Evolutionary conservation across 1,139 yeast genomes (phyloP).

Genomic region (Geotrichum fermentans): DNA sequence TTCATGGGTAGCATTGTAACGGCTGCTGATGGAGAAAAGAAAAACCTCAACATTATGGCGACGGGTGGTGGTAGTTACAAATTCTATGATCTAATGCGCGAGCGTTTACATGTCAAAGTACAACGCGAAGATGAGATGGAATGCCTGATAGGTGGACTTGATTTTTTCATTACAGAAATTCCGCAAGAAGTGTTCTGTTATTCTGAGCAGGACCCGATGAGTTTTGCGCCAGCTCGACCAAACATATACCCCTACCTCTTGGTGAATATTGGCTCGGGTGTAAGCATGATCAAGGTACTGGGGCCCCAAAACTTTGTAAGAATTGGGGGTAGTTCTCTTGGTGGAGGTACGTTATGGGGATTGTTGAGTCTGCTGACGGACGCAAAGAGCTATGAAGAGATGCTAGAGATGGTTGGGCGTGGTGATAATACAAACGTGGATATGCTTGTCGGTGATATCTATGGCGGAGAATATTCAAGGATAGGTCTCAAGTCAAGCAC

Average conservation of each 20-base stretch:
- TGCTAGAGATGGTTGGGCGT: constrained; percentile 83
- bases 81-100: constrained; percentile 61
- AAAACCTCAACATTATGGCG: constrained; percentile 69
- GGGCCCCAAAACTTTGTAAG: constrained; percentile 78
- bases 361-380: constrained; percentile 78
- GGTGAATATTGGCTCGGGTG: constrained; percentile 98
- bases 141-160: constrained; percentile 83
- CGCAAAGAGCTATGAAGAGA: constrained; percentile 85
- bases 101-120: constrained; percentile 48
- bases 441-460: constrained; percentile 92
- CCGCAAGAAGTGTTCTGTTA: constrained; percentile 87
- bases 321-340: constrained; percentile 93
- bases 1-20: constrained; percentile 53
- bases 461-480: constrained; percentile 82
- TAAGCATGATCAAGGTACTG: constrained; percentile 84
- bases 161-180: constrained; percentile 83
- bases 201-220: constrained; percentile 46
- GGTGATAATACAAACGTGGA: constrained; percentile 93
- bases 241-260: constrained; percentile 46
- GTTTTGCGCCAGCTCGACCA: constrained; percentile 40
- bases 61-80: constrained; percentile 98
- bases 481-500: constrained; percentile 87
- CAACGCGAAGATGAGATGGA: constrained; percentile 85
- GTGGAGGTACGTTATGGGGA: constrained; percentile 99
- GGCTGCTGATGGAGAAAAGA: constrained; percentile 29